Conservation (phyloP, 805 yeast genomes). For the Tetrapisispora taiwanensis region DNA sequence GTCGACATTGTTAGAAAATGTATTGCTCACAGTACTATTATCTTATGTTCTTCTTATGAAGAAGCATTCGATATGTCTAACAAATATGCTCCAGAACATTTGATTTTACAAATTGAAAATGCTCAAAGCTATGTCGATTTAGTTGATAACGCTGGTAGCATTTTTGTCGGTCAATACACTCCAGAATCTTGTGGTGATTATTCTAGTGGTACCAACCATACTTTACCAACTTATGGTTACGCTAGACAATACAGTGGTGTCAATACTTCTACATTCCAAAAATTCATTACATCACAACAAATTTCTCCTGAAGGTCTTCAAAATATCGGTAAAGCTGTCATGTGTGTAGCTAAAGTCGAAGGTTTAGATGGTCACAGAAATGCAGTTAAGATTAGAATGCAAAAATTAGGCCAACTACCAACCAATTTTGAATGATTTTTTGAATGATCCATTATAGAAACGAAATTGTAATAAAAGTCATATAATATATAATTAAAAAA, state of each 20-base stretch:
- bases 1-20: slow-evolving; percentile 88
- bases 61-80: slow-evolving; percentile 85
- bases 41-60: slow-evolving; percentile 56
- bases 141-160: slow-evolving; percentile 91
- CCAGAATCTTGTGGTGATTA: slow-evolving; percentile 99
- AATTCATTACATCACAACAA: slow-evolving; percentile 88
- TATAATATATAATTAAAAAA: neutral
- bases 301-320: slow-evolving; percentile 76
- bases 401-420: slow-evolving; percentile 52
- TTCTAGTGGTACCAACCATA: slow-evolving; percentile 96
- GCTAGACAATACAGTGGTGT: slow-evolving; percentile 97
- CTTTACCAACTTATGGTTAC: slow-evolving; percentile 96
- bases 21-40: slow-evolving; percentile 80
- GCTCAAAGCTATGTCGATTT: slow-evolving; percentile 62
- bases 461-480: neutral
- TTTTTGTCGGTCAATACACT: slow-evolving; percentile 90
- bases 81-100: slow-evolving; percentile 94
- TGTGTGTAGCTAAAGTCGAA: slow-evolving; percentile 91
- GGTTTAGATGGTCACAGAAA: slow-evolving; percentile 96
- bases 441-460: neutral
- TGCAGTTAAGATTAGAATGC: slow-evolving; percentile 92
- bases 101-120: slow-evolving; percentile 78
- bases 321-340: slow-evolving; percentile 91
- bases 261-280: slow-evolving; percentile 90
- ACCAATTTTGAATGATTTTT: slow-evolving; percentile 20